These are phyloP conservation scores for Omphalotus guepiniiformis DNA, from an alignment of 768 basidiomycete genomes.

Conservation along the genomic window DNA sequence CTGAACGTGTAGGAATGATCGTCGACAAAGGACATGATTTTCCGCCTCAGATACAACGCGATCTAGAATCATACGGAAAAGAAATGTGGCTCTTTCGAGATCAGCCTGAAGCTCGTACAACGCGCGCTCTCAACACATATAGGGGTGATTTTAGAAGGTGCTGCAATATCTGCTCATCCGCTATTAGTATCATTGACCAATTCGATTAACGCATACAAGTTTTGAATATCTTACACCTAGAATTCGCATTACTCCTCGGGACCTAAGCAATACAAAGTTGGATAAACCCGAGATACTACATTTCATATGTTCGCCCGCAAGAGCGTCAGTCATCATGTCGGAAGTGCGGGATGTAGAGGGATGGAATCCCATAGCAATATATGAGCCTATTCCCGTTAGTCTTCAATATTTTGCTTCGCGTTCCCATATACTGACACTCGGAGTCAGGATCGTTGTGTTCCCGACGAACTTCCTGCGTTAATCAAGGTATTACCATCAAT, in stretches of 20 bases:
- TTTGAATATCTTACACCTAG: conserved; percentile 77
- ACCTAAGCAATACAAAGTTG: conserved; percentile 54
- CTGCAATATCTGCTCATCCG: conserved; percentile 9
- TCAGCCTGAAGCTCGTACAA: conserved; percentile 52
- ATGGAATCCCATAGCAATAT: conserved; percentile 70
- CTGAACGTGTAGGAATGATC: conserved; percentile 71
- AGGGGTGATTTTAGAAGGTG: conserved; percentile 70
- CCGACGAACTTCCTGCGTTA: conserved; percentile 72
- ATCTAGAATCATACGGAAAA: conserved; percentile 57
- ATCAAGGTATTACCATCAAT: conserved; percentile 53
- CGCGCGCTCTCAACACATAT: conserved; percentile 72
- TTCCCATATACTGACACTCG: conserved; percentile 7
- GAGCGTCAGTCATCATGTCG: conserved; percentile 62
- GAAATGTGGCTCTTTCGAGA: conserved; percentile 80
- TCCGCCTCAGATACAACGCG: conserved; percentile 48
- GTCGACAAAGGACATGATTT: conserved; percentile 81
- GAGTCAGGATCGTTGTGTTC: conserved; percentile 63
- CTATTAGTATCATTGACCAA: not conserved
- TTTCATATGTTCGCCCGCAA: conserved; percentile 79
- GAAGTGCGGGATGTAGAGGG: conserved; percentile 49
- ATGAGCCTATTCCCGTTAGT: conserved; percentile 84
- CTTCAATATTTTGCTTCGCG: not conserved
- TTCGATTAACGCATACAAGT: too few relatives aligned
- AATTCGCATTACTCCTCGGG: conserved; percentile 64
- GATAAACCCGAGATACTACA: conserved; percentile 56